Evolutionary conservation across 805 yeast genomes (phyloP), one percentile per base, ranked within the genome.

Genomic region (Yarrowia sp.): DNA sequence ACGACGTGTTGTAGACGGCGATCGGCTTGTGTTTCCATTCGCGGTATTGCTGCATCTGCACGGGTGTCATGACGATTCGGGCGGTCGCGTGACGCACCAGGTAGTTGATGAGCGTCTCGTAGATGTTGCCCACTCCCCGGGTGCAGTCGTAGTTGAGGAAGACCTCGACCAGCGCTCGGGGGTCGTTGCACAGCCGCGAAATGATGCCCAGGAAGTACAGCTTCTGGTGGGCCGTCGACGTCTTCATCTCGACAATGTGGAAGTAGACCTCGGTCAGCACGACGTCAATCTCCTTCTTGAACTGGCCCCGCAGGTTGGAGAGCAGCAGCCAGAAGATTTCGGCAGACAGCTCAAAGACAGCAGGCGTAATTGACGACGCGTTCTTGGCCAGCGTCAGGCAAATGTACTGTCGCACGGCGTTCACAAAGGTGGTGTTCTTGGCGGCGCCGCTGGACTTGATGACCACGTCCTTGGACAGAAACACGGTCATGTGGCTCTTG

Each of bases 141-240:
- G 92, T 97, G 81, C 99, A 95, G 77, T 95, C 99, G 77, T 95
- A 96, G 78, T 95, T 95, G 74, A 95, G 83, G 75, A 94, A 95
- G 69, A 95, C 86, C 79, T 95, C 99, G 69, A 96, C 91, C 70
- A 96, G 80, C 19, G 96, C 88, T 70, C 96, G 84, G 52, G 98
- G 96, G 78, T 94, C 97, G 71, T 87, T 86, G 75, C 96, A 89
- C 44, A 95, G 78, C 71, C 96, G 83, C 73, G 90, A 90, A 33
- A 96, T 83, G n/a, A 94, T 84, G 13, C 89, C 85, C 69, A 96
- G 81, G 71, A 94, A 85, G 74, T 92, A 94, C 75, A 96, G 84
- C 76, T 94, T 92, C 78, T 96, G 99, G 76, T 94, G 98, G 10
- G 93, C 80, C 0, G 97, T 91, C 0, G 98, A 90, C 1, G 96